Percentiles rank a stretch among this genome's conserved stretches.
phyloP scores from a whole-genome alignment of 140 eudicot species.

The Erigeron philadelphicus region DNA sequence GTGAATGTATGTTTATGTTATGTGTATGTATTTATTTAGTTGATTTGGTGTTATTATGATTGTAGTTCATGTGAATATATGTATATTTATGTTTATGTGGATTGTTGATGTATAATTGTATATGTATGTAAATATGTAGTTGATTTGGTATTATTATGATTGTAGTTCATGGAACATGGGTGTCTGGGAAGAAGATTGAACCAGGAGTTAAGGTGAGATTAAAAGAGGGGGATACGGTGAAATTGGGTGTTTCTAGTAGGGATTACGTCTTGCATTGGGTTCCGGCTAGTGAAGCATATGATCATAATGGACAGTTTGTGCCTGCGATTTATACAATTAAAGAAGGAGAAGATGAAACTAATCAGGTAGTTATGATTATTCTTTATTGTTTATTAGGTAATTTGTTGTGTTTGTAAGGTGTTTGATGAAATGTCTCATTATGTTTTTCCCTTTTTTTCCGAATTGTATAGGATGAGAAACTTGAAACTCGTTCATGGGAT shows the following conservation, averaged over 20 bases:
- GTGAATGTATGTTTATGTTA: too few relatives aligned
- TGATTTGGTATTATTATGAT: slow-evolving; percentile 1
- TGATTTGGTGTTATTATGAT: too few relatives aligned
- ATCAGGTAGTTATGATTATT: slow-evolving; percentile 32
- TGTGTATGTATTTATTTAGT: too few relatives aligned
- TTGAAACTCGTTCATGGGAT: slow-evolving; percentile 22
- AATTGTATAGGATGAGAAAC: slow-evolving; percentile 39
- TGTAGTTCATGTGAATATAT: too few relatives aligned
- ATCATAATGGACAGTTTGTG: slow-evolving; percentile 47
- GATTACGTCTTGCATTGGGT: slow-evolving; percentile 77
- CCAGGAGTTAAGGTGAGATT: slow-evolving; percentile 50
- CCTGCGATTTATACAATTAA: slow-evolving; percentile 38
- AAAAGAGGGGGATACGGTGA: slow-evolving; percentile 65
- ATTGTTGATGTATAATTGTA: too few relatives aligned
- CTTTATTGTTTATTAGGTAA: neutral
- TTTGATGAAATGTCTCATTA: slow-evolving; percentile 28
- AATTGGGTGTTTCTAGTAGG: slow-evolving; percentile 83
- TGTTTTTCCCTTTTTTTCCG: slow-evolving; percentile 1
- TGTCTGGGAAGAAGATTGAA: slow-evolving; percentile 63
- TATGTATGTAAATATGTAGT: too few relatives aligned
- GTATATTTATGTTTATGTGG: too few relatives aligned
- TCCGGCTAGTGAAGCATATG: slow-evolving; percentile 52
- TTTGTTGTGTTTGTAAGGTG: slow-evolving; percentile 7
- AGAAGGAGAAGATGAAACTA: slow-evolving; percentile 31
- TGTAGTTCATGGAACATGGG: slow-evolving; percentile 91